phyloP scores from a whole-genome alignment of 164 flowering plant species.

The Macadamia integrifolia region DNA sequence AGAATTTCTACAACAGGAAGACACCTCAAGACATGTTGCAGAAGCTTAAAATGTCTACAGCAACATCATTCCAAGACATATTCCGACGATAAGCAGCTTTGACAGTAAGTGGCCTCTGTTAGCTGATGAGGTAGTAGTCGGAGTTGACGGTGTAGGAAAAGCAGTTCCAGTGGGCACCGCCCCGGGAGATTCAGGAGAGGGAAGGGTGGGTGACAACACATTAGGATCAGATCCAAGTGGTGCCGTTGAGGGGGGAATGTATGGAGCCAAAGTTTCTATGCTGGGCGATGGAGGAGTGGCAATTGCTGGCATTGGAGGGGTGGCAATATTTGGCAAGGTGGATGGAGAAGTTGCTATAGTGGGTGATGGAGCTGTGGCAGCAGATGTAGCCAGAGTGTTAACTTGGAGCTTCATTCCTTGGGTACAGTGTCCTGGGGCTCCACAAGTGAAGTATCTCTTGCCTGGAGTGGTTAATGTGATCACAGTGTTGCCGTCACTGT shows the following conservation, averaged over 20 bases:
- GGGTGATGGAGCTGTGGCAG: neutral
- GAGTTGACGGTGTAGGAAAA: neutral
- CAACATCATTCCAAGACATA: neutral
- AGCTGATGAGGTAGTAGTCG: neutral
- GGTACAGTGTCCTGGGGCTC: conserved; percentile 45
- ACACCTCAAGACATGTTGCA: neutral
- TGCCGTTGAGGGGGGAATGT: neutral
- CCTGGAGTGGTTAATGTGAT: conserved; percentile 45
- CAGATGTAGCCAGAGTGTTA: conserved; percentile 27
- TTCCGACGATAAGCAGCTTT: neutral
- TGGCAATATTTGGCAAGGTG: conserved; percentile 10
- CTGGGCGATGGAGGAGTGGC: conserved; percentile 6
- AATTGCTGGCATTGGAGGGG: neutral
- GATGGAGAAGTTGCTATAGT: neutral
- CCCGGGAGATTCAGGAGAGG: neutral
- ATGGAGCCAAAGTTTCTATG: conserved; percentile 7
- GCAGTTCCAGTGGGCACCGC: neutral
- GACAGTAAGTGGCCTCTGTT: neutral
- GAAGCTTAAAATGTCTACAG: neutral
- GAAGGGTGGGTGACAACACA: neutral
- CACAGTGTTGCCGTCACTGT: conserved; percentile 33
- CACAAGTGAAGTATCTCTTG: conserved; percentile 68
- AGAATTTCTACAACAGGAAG: no score
- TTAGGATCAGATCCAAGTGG: neutral
- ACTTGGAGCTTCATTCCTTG: conserved; percentile 54